Percentiles rank a stretch among this genome's conserved stretches.
These are phyloP conservation scores for Psidium guajava DNA, from an alignment of 345 rosid genomes.

Conservation along the genomic window DNA sequence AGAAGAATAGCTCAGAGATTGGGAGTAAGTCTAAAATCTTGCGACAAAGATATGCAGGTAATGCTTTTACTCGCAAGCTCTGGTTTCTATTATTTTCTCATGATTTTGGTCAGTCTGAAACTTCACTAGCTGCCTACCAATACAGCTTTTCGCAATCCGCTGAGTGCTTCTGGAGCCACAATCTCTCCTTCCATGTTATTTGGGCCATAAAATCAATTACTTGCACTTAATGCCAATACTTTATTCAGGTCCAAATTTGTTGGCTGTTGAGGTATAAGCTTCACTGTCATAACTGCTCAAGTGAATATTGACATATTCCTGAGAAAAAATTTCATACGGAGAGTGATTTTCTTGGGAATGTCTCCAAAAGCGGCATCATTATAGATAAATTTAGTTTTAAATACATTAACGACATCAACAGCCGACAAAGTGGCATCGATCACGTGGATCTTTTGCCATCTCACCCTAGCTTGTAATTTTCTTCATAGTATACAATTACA, in stretches of 20 bases:
- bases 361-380: neutral
- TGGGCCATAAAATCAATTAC: neutral
- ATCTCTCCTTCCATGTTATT: neutral
- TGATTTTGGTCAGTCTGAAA: neutral
- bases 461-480: neutral
- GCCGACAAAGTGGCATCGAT: neutral
- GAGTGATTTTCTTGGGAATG: neutral
- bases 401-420: neutral
- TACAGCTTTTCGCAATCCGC: neutral
- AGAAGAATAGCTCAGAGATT: constrained; percentile 61
- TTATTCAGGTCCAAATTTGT: neutral
- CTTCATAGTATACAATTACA: neutral
- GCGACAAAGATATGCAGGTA: constrained; percentile 60
- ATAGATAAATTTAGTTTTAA: neutral
- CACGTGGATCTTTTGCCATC: neutral
- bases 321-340: neutral
- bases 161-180: neutral
- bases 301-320: neutral
- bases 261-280: neutral
- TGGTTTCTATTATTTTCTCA: neutral
- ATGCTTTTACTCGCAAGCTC: neutral
- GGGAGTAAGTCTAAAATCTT: constrained; percentile 71
- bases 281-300: neutral
- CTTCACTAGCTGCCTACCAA: neutral
- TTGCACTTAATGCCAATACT: neutral